These are phyloP conservation scores for Capronia epimyces DNA, from an alignment of 2,329 filamentous ascomycete genomes.

Conservation along the genomic window DNA sequence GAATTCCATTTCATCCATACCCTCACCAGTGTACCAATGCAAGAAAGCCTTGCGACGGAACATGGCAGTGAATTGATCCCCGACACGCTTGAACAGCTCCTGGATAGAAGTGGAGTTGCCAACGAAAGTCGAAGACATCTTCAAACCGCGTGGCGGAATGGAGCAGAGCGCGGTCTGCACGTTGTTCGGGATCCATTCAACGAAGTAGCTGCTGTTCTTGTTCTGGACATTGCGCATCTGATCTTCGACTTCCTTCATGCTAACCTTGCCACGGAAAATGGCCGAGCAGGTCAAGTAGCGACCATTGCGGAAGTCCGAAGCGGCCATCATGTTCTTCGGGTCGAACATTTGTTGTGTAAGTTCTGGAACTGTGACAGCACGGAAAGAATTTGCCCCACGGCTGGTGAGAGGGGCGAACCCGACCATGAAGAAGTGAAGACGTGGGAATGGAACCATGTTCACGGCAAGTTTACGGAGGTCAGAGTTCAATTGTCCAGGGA, in stretches of 20 bases:
- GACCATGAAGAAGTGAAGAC: slow-evolving; percentile 99
- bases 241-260: slow-evolving; percentile 99
- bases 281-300: slow-evolving; percentile 99
- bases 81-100: slow-evolving; percentile 99
- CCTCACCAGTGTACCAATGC: slow-evolving; percentile 99
- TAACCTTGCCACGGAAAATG: slow-evolving; percentile 99
- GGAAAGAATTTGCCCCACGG: slow-evolving; percentile 88
- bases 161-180: slow-evolving; percentile 99
- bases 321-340: slow-evolving; percentile 99
- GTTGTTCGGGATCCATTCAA: slow-evolving; percentile 99
- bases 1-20: slow-evolving; percentile 99
- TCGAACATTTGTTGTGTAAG: slow-evolving; percentile 99
- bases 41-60: slow-evolving; percentile 99
- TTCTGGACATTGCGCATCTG: slow-evolving; percentile 99
- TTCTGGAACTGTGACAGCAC: slow-evolving; percentile 93
- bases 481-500: slow-evolving; percentile 99
- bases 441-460: slow-evolving; percentile 99
- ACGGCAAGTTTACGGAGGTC: slow-evolving; percentile 98
- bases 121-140: slow-evolving; percentile 99
- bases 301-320: slow-evolving; percentile 98
- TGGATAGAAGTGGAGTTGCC: slow-evolving; percentile 99
- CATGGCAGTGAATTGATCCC: slow-evolving; percentile 99
- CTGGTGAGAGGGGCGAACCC: slow-evolving; percentile 98
- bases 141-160: slow-evolving; percentile 92
- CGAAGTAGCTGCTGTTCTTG: slow-evolving; percentile 99